Evolutionary conservation across 2,329 filamentous ascomycete species (phyloP).

Genomic region (Graphilbum fragrans): DNA sequence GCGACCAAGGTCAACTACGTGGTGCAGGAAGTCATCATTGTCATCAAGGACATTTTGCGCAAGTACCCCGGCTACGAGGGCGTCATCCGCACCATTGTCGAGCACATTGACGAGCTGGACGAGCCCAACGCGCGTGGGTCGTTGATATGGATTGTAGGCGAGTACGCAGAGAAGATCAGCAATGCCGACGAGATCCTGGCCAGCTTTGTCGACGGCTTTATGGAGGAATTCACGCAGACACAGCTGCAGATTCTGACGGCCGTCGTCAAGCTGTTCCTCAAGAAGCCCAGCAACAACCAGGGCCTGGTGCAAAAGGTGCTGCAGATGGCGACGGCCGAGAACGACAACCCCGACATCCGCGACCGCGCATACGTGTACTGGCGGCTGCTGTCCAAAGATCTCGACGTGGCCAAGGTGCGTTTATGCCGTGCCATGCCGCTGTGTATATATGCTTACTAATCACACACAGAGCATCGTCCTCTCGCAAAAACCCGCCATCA

Average conservation of each 20-base stretch:
- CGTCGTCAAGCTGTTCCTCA: conserved; percentile 93
- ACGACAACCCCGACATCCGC: conserved; percentile 94
- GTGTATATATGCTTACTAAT: too few relatives aligned
- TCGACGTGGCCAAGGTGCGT: conserved; percentile 72
- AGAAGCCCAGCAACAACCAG: conserved; percentile 88
- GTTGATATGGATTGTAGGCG: conserved; percentile 96
- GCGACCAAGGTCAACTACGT: conserved; percentile 98
- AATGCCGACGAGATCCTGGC: conserved; percentile 93
- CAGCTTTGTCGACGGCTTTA: conserved; percentile 86
- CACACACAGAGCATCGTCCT: conserved; percentile 64
- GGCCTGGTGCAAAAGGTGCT: conserved; percentile 87
- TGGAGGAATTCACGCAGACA: conserved; percentile 97
- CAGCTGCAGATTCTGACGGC: conserved; percentile 95
- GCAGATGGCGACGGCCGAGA: conserved; percentile 83
- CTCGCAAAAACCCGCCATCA: conserved; percentile 87
- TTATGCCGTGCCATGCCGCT: too few relatives aligned
- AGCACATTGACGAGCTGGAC: conserved; percentile 93
- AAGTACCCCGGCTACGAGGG: conserved; percentile 98
- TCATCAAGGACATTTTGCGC: conserved; percentile 96
- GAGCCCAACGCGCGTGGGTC: conserved; percentile 84
- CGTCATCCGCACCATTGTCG: conserved; percentile 90
- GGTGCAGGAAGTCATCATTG: conserved; percentile 95
- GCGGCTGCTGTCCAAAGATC: conserved; percentile 86
- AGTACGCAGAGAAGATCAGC: conserved; percentile 98
- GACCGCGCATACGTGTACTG: conserved; percentile 98